Conservation (phyloP, 768 basidiomycete genomes). For the Phanerodontia chrysosporium region DNA sequence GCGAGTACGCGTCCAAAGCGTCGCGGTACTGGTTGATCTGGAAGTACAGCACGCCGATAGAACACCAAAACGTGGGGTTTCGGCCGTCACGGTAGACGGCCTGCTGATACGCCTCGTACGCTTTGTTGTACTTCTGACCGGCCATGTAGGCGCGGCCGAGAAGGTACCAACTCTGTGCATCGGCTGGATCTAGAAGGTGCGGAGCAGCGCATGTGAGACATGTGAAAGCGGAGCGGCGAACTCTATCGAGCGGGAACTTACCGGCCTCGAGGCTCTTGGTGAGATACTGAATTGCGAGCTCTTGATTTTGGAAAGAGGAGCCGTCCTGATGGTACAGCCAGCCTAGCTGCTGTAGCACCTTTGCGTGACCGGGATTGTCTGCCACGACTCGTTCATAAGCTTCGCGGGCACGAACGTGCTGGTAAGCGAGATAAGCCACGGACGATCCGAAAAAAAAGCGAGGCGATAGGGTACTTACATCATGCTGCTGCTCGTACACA, state of each 20-base stretch:
- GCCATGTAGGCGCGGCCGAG: conserved; percentile 99
- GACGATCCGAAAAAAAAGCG: not conserved
- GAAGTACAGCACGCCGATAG: conserved; percentile 98
- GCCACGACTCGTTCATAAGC: conserved; percentile 94
- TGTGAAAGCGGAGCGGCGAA: not conserved
- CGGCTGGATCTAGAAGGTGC: conserved; percentile 71
- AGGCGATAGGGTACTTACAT: conserved; percentile 48
- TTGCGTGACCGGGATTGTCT: conserved; percentile 92
- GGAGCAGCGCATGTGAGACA: not conserved
- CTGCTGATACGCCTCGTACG: conserved; percentile 99
- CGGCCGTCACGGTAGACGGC: conserved; percentile 98
- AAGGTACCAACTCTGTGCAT: conserved; percentile 98
- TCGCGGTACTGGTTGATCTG: conserved; percentile 99
- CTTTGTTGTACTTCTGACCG: conserved; percentile 97
- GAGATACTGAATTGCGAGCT: conserved; percentile 87
- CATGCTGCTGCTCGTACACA: conserved; percentile 95
- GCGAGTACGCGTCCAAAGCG: conserved; percentile 96
- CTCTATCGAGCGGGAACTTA: conserved; percentile 35
- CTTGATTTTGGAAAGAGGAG: conserved; percentile 93
- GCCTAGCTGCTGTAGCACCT: conserved; percentile 95
- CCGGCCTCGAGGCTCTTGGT: conserved; percentile 95
- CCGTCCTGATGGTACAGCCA: conserved; percentile 97
- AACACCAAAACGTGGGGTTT: conserved; percentile 99
- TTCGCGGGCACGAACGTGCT: conserved; percentile 89
- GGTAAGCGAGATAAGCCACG: conserved; percentile 16